These are phyloP conservation scores for Nyctanthes arbortristis DNA, from an alignment of 257 asterid species.

Conservation along the genomic window DNA sequence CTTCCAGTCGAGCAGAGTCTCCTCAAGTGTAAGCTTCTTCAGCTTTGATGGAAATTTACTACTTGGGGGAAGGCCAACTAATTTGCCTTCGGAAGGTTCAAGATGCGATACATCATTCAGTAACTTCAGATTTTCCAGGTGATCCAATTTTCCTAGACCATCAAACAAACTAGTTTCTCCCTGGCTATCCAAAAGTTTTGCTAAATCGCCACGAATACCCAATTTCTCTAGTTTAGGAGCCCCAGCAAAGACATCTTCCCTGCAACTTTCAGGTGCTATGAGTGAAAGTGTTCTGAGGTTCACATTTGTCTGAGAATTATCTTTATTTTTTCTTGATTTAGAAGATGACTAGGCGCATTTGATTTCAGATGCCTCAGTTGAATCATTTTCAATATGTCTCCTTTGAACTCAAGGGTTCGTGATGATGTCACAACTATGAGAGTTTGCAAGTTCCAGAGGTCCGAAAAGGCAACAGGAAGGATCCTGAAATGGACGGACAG, in stretches of 20 bases:
- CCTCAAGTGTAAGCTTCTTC: neutral
- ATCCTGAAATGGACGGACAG: conserved; percentile 3
- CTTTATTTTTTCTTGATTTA: neutral
- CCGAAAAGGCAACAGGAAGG: conserved; percentile 17
- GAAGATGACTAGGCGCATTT: neutral
- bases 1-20: neutral
- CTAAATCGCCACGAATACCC: neutral
- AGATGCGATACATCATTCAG: neutral
- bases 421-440: conserved; percentile 16
- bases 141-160: neutral
- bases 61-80: neutral
- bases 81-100: neutral
- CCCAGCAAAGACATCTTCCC: neutral
- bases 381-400: conserved; percentile 28
- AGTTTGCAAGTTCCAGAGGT: conserved; percentile 30
- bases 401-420: conserved; percentile 12
- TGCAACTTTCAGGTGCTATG: neutral
- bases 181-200: neutral
- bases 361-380: conserved; percentile 26
- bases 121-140: neutral
- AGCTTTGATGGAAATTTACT: neutral
- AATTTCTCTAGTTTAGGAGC: neutral
- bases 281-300: neutral
- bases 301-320: neutral
- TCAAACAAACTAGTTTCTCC: neutral